Base-by-base conservation (phyloP, 1,139 yeast species). In the Suhomyces choctaworum region DNA sequence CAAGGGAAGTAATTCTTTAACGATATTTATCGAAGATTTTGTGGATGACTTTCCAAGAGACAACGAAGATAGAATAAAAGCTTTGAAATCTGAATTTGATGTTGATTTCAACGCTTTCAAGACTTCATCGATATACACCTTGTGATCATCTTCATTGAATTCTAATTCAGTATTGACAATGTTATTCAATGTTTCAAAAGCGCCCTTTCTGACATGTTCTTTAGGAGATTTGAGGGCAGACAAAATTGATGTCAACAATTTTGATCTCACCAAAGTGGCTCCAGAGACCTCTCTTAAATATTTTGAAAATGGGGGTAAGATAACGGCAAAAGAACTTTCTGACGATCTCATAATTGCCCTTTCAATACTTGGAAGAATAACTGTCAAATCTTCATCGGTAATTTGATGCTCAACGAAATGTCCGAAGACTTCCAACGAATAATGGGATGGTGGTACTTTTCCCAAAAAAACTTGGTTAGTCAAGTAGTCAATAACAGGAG, bases 261-360 rank as follows among this genome's bases (percentile, higher is more conserved):
- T 82, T 23, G 80, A 63, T 4, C 61, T 50, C 1, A 61, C 52
- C 16, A 79, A 58, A 22, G 34, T 29, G 11, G 47, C 40, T 11
- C 55, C 46, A 2, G 41, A 19, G 8, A 28, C 12, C 7, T 21
- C 14, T 7, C 65, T 42, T 11, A 80, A 42, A 22, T 66, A 55
- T 3, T 48, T 37, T 33, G 80, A 64, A 16, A 86, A 53, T 2
- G 68, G 61, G 0, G 83, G 81, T 14, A 78, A 52, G 11, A 82
- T 60, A 22, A 65, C 51, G 6, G 73, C 71, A 45, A 86, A 74
- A 0, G 88, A 76, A 23, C 69, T 62, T 54, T 89, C 97, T 0
- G 97, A 85, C 3, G 96, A 80, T 56, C 97, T 76, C 51, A 92
- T 68, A 32, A 84, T 71, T 1, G 94, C 76, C 54, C 86, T 89